Evolutionary conservation across 2,329 filamentous ascomycete genomes (phyloP).

Genomic region (Chrysosporium keratinophilum): DNA sequence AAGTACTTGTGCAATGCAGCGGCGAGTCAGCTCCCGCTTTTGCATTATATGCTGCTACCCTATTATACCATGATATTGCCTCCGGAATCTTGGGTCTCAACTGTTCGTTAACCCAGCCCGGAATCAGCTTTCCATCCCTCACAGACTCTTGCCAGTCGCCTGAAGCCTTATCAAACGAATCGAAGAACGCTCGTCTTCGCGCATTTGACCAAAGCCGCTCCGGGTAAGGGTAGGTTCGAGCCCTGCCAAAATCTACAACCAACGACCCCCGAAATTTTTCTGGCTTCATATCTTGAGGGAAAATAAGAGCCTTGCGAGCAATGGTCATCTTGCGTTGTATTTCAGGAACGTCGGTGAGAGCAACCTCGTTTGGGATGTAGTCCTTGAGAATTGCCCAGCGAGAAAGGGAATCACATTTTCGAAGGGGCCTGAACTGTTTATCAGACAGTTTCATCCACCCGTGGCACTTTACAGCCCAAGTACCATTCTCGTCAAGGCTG

Average conservation of each 20-base stretch:
- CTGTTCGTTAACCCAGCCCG: too few species aligned
- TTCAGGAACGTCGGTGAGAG: conserved; percentile 13
- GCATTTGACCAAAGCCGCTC: too few species aligned
- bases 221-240: conserved; percentile 13
- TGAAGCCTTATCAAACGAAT: too few species aligned
- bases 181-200: too few species aligned
- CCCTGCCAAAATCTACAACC: conserved; percentile 12
- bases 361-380: conserved; percentile 6
- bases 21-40: too few species aligned
- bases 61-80: too few species aligned
- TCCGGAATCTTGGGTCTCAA: too few species aligned
- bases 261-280: conserved; percentile 14
- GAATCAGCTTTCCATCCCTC: too few species aligned
- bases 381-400: conserved; percentile 16
- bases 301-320: conserved; percentile 12
- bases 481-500: conserved; percentile 13
- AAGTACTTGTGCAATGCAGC: too few species aligned
- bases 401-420: not conserved
- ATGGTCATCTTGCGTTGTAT: conserved; percentile 14
- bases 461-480: conserved; percentile 16
- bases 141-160: too few species aligned
- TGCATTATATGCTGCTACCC: too few species aligned
- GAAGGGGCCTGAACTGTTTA: conserved; percentile 5
- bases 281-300: conserved; percentile 9
- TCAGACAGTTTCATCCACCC: conserved; percentile 15